Evolutionary conservation across 345 rosid genomes (phyloP), one percentile per base, ranked within the genome.

Genomic region (Salix viminalis): DNA sequence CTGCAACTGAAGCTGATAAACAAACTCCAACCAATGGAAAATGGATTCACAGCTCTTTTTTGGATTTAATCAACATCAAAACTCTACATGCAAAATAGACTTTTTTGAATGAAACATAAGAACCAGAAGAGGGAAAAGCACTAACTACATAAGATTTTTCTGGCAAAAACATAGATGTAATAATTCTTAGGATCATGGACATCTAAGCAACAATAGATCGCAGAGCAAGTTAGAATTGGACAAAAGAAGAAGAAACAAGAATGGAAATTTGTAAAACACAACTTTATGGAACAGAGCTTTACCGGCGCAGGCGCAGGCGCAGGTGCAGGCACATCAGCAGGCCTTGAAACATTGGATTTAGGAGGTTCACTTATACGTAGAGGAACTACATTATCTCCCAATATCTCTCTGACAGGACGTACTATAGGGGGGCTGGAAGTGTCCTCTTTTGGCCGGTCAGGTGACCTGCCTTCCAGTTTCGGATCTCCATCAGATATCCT

Each of bases 321-420:
- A 34, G 36, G 36, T 0, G 2, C 36, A 62, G 86, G 72, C 78
- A 76, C 86, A 81, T 88, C 91, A 48, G 79, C 79, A 84, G 80
- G 72, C 85, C 81, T 88, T 75, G 79, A 71, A 72, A 84, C 90
- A 86, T 84, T 89, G 72, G 86, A 83, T 84, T 93, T 96, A 73
- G 97, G 98, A 79, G 98, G 98, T 85, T 93, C 98, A 69, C 80
- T 85, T 72, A 96, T 85, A 75, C 94, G 88, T 76, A 90, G 91
- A 74, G 98, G 98, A 79, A 90, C 61, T 73, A 96, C 83, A 79
- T 84, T 91, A 76, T 96, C 98, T 69, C 97, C 97, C 80, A 96
- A 83, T 84, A 96, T 92, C 87, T 92, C 97, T 75, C 96, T 88
- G 62, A 95, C 95, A 26, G 98, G 97, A 7, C 96, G 95, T 72